These are phyloP conservation scores for Cicer arietinum DNA, from an alignment of 306 rosid genomes.

Conservation along the genomic window DNA sequence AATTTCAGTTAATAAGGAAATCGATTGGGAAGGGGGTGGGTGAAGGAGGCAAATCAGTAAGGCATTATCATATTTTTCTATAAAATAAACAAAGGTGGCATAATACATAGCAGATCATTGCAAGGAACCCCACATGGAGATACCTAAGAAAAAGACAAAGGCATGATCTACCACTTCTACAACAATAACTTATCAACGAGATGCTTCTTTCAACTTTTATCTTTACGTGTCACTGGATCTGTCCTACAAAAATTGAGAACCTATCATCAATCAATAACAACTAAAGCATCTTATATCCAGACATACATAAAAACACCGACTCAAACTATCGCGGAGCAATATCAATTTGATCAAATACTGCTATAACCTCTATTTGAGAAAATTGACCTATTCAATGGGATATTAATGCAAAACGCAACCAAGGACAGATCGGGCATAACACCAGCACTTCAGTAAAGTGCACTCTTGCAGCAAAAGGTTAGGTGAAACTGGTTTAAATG, in stretches of 20 bases:
- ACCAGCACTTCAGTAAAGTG: constrained; percentile 21
- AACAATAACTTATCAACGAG: constrained; percentile 70
- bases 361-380: no score
- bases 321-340: background rate
- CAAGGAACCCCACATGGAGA: constrained; percentile 56
- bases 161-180: constrained; percentile 74
- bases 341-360: no score
- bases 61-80: constrained; percentile 67
- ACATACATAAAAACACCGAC: background rate
- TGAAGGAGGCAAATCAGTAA: constrained; percentile 43
- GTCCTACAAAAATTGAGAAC: constrained; percentile 56
- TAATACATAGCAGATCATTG: constrained; percentile 81
- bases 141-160: constrained; percentile 59
- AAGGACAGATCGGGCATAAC: background rate
- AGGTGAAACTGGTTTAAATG: background rate
- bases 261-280: constrained; percentile 33
- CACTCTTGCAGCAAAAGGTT: constrained; percentile 12
- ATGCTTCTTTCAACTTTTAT: constrained; percentile 59
- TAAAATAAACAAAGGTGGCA: constrained; percentile 66
- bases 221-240: constrained; percentile 47
- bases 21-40: constrained; percentile 34
- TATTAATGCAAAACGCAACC: constrained; percentile 7
- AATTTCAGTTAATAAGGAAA: constrained; percentile 23
- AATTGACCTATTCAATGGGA: background rate
- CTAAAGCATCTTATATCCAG: background rate